phyloP scores from a whole-genome alignment of 139 green algal species.

The Coccomyxa sp. region DNA sequence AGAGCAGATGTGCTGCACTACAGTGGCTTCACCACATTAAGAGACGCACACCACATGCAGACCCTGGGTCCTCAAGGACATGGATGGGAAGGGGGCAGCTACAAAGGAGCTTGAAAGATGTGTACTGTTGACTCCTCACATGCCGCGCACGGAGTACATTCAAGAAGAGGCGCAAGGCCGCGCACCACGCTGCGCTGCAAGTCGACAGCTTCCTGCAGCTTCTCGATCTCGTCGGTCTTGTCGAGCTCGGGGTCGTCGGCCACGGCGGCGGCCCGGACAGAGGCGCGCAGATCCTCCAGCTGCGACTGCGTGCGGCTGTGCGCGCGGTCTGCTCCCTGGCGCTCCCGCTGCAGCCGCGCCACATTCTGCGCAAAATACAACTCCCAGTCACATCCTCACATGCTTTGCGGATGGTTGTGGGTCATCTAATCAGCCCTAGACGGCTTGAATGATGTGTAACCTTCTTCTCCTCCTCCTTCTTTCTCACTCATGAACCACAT shows the following conservation, averaged over 20 bases:
- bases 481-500: too few species aligned
- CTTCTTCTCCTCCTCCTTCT: too few species aligned
- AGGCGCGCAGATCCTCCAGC: not conserved
- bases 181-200: not conserved
- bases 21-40: too few species aligned
- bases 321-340: not conserved
- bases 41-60: too few species aligned
- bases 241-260: not conserved
- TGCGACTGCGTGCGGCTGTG: not conserved
- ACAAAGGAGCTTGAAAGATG: not conserved
- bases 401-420: too few species aligned
- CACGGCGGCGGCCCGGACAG: not conserved
- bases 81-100: too few species aligned
- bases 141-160: not conserved
- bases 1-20: too few species aligned
- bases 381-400: too few species aligned
- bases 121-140: not conserved
- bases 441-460: too few species aligned
- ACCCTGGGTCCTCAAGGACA: too few species aligned
- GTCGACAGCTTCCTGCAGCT: not conserved
- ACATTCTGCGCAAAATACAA: not conserved
- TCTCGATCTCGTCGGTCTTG: not conserved
- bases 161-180: not conserved
- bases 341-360: slow-evolving; percentile 4
- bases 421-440: too few species aligned